These are phyloP conservation scores for Amaranthus cruentus DNA, from an alignment of 148 eudicot species.

Conservation along the genomic window DNA sequence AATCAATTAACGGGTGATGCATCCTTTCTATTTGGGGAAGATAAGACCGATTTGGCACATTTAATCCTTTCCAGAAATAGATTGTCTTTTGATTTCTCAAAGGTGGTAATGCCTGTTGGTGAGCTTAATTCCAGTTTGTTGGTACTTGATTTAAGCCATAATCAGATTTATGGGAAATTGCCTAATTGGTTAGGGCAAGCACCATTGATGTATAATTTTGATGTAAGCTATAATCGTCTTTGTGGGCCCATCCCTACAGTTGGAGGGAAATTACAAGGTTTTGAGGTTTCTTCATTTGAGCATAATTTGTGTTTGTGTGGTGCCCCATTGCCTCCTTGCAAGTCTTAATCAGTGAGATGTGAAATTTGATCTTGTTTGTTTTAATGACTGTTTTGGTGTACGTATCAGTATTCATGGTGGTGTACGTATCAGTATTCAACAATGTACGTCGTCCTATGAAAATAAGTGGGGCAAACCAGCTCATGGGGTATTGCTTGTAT, in stretches of 20 bases:
- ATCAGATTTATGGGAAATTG: conserved; percentile 42
- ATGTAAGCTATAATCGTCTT: conserved; percentile 47
- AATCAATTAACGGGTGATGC: conserved; percentile 33
- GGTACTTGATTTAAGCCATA: conserved; percentile 42
- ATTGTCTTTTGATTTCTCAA: conserved; percentile 38
- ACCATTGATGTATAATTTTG: conserved; percentile 22
- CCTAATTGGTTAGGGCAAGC: conserved; percentile 27
- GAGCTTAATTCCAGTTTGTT: conserved; percentile 19
- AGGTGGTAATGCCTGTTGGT: conserved; percentile 6
- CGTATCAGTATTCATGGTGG: no score
- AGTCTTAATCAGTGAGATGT: no score
- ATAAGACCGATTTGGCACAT: conserved; percentile 18
- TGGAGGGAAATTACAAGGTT: conserved; percentile 34
- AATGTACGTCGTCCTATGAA: no score
- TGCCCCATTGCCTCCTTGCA: conserved; percentile 36
- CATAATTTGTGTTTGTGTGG: conserved; percentile 59
- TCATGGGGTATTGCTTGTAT: no score
- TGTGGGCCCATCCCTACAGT: conserved; percentile 48
- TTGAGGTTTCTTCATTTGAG: conserved; percentile 23
- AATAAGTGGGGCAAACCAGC: no score
- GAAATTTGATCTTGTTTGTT: no score
- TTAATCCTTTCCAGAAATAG: conserved; percentile 29
- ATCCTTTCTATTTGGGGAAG: conserved; percentile 37
- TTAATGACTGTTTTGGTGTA: no score
- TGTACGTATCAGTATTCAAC: no score